A percentile compares a stretch with the other conserved stretches of the same genome.
Conservation (phyloP, 2,329 filamentous ascomycete genomes). For the Calonectria hongkongensis region DNA sequence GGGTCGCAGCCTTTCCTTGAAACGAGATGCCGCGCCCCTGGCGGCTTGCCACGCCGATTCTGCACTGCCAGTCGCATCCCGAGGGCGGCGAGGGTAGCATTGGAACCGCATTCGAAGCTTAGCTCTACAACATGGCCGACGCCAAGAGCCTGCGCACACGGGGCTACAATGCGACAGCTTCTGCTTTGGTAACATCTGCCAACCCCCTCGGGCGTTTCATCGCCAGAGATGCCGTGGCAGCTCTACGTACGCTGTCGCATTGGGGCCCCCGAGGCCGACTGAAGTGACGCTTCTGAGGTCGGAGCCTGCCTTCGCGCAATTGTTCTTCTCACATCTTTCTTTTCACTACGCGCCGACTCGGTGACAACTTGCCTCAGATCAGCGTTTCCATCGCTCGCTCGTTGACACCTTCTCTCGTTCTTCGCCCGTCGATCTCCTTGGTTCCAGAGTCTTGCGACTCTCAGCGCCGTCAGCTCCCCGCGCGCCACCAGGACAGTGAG, state of each 20-base stretch:
- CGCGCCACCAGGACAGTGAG: background rate
- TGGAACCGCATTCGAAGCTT: slow-evolving; percentile 18
- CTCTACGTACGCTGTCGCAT: slow-evolving; percentile 13
- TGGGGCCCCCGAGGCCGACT: background rate
- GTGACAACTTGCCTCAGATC: slow-evolving; percentile 33
- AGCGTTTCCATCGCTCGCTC: slow-evolving; percentile 24
- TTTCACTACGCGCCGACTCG: slow-evolving; percentile 24
- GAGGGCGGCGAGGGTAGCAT: slow-evolving; percentile 28
- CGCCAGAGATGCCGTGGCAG: slow-evolving; percentile 23
- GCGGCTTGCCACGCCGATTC: slow-evolving; percentile 14
- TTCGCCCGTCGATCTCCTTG: slow-evolving; percentile 1
- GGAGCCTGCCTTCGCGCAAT: slow-evolving; percentile 21
- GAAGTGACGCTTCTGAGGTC: slow-evolving; percentile 28
- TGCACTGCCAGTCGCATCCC: slow-evolving; percentile 31
- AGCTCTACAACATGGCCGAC: background rate
- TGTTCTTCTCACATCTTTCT: slow-evolving; percentile 25
- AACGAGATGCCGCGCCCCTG: slow-evolving; percentile 14
- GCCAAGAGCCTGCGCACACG: slow-evolving; percentile 17
- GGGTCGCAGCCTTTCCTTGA: slow-evolving; percentile 25
- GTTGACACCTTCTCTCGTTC: slow-evolving; percentile 22
- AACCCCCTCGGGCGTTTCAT: slow-evolving; percentile 39
- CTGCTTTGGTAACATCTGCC: slow-evolving; percentile 30
- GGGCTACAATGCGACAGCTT: slow-evolving; percentile 36
- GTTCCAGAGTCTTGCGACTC: slow-evolving; percentile 1
- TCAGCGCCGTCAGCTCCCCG: background rate